Evolutionary conservation across 768 basidiomycete species (phyloP).

Genomic region (Hysterangium stoloniferum): DNA sequence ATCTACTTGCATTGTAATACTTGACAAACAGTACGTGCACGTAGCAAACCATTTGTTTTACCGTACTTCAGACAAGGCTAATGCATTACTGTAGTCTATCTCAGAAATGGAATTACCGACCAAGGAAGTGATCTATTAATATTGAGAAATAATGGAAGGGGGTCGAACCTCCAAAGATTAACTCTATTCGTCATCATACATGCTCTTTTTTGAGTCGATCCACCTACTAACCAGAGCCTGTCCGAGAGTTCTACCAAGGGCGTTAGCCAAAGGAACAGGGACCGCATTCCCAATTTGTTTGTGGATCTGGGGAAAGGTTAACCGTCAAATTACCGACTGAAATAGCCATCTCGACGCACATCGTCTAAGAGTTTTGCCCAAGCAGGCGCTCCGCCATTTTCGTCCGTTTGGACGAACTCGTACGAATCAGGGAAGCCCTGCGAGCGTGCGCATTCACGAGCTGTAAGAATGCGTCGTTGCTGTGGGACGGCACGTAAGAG

Average conservation of each 20-base stretch:
- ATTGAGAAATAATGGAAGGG: too few species aligned
- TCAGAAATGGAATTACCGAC: too few species aligned
- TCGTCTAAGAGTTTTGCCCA: constrained; percentile 34
- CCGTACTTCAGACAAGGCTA: too few species aligned
- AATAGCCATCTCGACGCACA: too few species aligned
- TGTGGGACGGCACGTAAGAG: constrained; percentile 20
- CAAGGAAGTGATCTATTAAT: too few species aligned
- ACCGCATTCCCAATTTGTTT: constrained; percentile 79
- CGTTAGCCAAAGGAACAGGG: constrained; percentile 59
- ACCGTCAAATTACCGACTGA: not conserved
- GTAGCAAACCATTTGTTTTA: too few species aligned
- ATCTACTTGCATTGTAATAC: too few species aligned
- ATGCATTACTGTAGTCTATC: too few species aligned
- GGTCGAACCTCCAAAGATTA: too few species aligned
- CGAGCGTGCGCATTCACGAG: constrained; percentile 61
- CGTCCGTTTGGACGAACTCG: constrained; percentile 32
- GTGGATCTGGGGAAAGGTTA: constrained; percentile 49
- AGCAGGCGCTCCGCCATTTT: constrained; percentile 33
- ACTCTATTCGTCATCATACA: too few species aligned
- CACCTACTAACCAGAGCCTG: constrained; percentile 40
- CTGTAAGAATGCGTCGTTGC: constrained; percentile 65
- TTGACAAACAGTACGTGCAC: too few species aligned
- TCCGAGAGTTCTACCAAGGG: constrained; percentile 43
- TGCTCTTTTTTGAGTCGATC: too few species aligned
- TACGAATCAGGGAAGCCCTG: constrained; percentile 77